Base-by-base conservation (phyloP, 148 eudicot genomes). In the Cornus controversa region DNA sequence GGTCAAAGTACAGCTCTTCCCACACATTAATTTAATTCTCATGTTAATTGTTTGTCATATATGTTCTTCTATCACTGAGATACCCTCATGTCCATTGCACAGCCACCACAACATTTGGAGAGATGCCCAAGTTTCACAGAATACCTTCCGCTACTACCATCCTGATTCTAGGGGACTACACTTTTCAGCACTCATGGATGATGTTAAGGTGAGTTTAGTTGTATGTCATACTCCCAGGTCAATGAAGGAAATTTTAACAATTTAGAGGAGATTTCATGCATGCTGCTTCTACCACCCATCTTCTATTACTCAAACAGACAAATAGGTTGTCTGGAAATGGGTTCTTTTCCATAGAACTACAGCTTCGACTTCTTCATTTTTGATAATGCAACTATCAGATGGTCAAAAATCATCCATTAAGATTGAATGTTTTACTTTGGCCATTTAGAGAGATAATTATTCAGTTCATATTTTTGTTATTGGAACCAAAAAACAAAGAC, bases 51-150 rank as follows among this genome's bases (percentile, higher is more conserved):
- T 11, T 45, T 31, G 34, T 31, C 26, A 36, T 68, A 8, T 34
- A 27, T 8, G 5, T 31, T 36, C 13, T 5, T 68, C 0, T 10
- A 13, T 68, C 20, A 18, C 71, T 68, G 45, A 68, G 18, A 31
- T 24, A 25, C 37, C 11, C 47, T 2, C 10, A 10, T 69, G 28
- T 37, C 42, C 23, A 69, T 40, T 69, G 27, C 28, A 22, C 37
- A 69, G 72, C 28, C 72, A 69, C 28, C 72, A 69, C 54, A 69
- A 69, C 72, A 69, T 69, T 69, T 69, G 72, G 72, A 69, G 72
- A n/a, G 72, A 23, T 69, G 72, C 72, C 54, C 54, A 69, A 69
- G 72, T 69, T 36, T 50, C 72, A 36, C 18, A 36, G 23, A 69
- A 50, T 36, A 69, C 72, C 27, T 69, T 69, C 54, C 72, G 20